Evolutionary conservation across 352 stramenopile species (phyloP).

Genomic region (Phytophthora vignae): DNA sequence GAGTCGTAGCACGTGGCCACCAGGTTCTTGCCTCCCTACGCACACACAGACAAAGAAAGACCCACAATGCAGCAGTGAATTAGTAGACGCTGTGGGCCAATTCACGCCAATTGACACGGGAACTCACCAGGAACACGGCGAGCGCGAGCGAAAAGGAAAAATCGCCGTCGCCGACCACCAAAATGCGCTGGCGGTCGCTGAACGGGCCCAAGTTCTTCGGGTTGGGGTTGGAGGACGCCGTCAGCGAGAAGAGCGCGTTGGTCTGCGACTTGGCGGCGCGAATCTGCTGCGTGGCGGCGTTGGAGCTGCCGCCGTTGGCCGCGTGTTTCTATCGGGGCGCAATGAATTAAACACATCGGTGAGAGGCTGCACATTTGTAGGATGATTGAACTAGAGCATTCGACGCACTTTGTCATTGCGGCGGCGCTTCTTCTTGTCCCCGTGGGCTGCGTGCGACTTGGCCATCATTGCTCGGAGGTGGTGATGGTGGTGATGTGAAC

Average conservation of each 20-base stretch:
- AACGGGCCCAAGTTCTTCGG: constrained; percentile 82
- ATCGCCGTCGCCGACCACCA: constrained; percentile 88
- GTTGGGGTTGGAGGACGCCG: constrained; percentile 83
- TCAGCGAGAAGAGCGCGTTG: constrained; percentile 74
- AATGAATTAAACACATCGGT: background rate
- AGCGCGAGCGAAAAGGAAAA: constrained; percentile 86
- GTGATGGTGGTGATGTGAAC: constrained; percentile 13
- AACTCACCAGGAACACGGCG: constrained; percentile 69
- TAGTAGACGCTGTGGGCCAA: background rate
- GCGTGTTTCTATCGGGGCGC: constrained; percentile 31
- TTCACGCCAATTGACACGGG: background rate
- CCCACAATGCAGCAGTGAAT: too few species aligned
- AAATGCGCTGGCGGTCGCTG: constrained; percentile 74
- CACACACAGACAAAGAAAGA: background rate
- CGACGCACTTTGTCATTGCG: constrained; percentile 39
- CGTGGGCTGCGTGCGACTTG: constrained; percentile 17
- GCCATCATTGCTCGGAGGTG: constrained; percentile 16
- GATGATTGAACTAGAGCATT: too few species aligned
- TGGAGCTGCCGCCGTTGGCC: constrained; percentile 7
- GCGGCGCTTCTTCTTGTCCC: constrained; percentile 38
- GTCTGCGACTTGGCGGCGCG: constrained; percentile 64
- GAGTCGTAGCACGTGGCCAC: constrained; percentile 83
- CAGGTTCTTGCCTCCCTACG: constrained; percentile 69
- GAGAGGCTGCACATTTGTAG: background rate
- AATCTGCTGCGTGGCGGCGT: constrained; percentile 32